Percentiles rank a stretch among this genome's conserved stretches.
phyloP scores from a whole-genome alignment of 495 filamentous ascomycete species.

The Glonium stellatum region DNA sequence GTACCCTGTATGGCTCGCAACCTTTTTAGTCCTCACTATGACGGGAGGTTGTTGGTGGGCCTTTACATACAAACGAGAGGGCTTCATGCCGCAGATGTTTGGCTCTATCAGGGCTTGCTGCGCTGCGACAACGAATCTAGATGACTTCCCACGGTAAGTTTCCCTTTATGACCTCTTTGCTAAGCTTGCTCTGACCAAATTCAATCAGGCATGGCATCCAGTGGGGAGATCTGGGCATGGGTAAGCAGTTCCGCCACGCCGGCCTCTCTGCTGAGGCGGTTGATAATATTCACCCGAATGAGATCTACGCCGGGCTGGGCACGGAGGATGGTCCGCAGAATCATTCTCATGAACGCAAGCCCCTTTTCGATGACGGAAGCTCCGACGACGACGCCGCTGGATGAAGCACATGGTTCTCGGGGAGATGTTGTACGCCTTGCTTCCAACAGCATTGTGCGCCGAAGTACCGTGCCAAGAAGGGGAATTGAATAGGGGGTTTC shows the following conservation, averaged over 20 bases:
- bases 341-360: neutral
- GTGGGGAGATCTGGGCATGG: conserved; percentile 24
- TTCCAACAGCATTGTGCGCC: neutral
- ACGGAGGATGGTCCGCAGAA: neutral
- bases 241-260: conserved; percentile 19
- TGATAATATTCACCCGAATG: conserved; percentile 13
- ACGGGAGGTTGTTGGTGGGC: conserved; percentile 23
- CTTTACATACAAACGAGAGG: conserved; percentile 23
- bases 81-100: conserved; percentile 26
- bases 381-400: neutral
- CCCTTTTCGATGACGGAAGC: neutral
- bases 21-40: conserved; percentile 21
- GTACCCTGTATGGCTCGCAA: conserved; percentile 22
- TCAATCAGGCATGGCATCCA: conserved; percentile 4
- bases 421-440: neutral
- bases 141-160: conserved; percentile 16
- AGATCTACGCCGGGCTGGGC: conserved; percentile 16
- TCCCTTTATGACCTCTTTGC: neutral
- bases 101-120: conserved; percentile 17
- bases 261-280: conserved; percentile 18
- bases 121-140: conserved; percentile 16
- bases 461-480: neutral
- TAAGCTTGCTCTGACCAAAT: neutral
- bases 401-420: neutral
- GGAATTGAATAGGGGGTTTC: neutral